These are phyloP conservation scores for Ogataea minuta DNA, from an alignment of 805 yeast genomes.

Conservation along the genomic window DNA sequence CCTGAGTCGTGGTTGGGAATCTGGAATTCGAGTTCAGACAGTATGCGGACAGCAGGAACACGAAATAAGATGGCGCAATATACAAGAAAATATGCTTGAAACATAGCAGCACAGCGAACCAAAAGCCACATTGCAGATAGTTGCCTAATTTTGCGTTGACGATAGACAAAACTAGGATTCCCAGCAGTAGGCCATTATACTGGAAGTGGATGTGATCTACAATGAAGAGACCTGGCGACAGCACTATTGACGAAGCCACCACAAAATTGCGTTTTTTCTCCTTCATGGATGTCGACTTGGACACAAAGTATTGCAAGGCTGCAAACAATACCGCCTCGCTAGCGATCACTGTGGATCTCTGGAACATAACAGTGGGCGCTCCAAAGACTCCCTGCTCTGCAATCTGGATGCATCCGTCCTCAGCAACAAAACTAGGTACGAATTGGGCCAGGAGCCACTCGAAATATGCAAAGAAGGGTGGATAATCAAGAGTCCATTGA, in stretches of 20 bases:
- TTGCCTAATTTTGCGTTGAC: constrained; percentile 62
- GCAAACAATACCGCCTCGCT: constrained; percentile 71
- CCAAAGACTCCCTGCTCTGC: constrained; percentile 67
- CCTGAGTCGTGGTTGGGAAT: constrained; percentile 25
- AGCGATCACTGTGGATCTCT: constrained; percentile 73
- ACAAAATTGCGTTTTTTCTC: constrained; percentile 58
- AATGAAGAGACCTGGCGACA: constrained; percentile 87
- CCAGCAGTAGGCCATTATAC: constrained; percentile 92
- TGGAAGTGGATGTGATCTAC: constrained; percentile 97
- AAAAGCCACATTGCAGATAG: constrained; percentile 58
- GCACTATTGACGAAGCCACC: constrained; percentile 73
- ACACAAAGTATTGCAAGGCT: constrained; percentile 70
- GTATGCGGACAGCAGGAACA: constrained; percentile 70
- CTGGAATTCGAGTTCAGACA: constrained; percentile 46
- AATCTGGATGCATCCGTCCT: constrained; percentile 78
- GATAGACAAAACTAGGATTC: constrained; percentile 71
- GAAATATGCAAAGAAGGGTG: constrained; percentile 96
- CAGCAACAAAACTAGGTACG: constrained; percentile 59
- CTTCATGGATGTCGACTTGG: constrained; percentile 38
- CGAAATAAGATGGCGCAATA: constrained; percentile 91
- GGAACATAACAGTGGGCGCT: constrained; percentile 77
- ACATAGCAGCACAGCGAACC: constrained; percentile 77
- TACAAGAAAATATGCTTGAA: constrained; percentile 93
- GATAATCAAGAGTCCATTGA: constrained; percentile 96
- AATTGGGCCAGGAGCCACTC: constrained; percentile 76